phyloP scores from a whole-genome alignment of 345 rosid species.

The Noccaea bulbosa region DNA sequence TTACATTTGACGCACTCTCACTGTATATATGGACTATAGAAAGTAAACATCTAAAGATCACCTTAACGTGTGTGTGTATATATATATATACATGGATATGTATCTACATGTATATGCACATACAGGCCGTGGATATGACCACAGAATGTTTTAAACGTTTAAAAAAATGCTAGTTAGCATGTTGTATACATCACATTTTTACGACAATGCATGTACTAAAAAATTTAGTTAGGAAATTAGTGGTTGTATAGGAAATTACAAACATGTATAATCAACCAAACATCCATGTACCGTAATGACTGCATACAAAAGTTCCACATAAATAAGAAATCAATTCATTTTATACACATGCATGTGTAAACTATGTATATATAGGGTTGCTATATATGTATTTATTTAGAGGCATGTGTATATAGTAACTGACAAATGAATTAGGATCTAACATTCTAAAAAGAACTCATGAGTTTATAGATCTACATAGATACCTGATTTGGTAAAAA shows the following conservation, averaged over 20 bases:
- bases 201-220: conserved; percentile 7
- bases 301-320: conserved; percentile 2
- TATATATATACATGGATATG: not conserved
- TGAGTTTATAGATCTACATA: conserved; percentile 17
- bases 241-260: not conserved
- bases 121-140: conserved; percentile 6
- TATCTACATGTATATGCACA: not conserved
- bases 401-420: conserved; percentile 29
- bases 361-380: not conserved
- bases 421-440: conserved; percentile 25
- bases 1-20: conserved; percentile 1
- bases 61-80: not conserved
- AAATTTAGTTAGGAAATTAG: not conserved
- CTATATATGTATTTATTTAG: not conserved
- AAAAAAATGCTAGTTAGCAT: not conserved
- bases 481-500: conserved; percentile 42
- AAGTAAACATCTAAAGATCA: not conserved
- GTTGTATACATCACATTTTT: not conserved
- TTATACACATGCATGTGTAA: not conserved
- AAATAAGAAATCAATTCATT: not conserved
- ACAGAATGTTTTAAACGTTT: not conserved
- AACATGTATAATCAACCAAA: not conserved
- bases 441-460: conserved; percentile 29
- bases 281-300: not conserved
- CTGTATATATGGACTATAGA: conserved; percentile 1